Percentiles rank a stretch among this genome's conserved stretches.
Evolutionary conservation across 2,329 filamentous ascomycete species (phyloP).

Genomic region (Capronia coronata): DNA sequence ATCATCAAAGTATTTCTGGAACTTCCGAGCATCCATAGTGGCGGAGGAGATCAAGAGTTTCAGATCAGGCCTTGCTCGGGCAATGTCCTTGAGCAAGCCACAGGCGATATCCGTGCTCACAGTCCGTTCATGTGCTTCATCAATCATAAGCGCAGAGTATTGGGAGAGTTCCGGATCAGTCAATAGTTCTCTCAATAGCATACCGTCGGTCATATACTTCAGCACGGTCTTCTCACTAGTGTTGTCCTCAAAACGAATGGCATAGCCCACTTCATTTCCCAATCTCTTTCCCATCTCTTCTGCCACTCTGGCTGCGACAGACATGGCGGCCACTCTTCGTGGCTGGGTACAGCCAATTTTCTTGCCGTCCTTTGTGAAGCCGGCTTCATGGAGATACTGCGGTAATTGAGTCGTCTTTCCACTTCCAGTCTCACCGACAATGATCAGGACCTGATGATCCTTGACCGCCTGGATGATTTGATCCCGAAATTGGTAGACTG

Average conservation of each 20-base stretch:
- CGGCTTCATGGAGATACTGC: conserved; percentile 87
- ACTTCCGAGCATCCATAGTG: conserved; percentile 89
- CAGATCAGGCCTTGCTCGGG: conserved; percentile 72
- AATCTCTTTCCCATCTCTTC: conserved; percentile 88
- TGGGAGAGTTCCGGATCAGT: conserved; percentile 75
- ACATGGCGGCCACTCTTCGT: conserved; percentile 93
- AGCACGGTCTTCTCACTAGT: conserved; percentile 85
- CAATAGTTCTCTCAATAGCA: conserved; percentile 83
- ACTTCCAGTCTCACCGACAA: conserved; percentile 89
- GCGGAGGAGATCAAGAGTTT: conserved; percentile 90
- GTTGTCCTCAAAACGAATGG: conserved; percentile 88
- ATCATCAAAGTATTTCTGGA: conserved; percentile 84
- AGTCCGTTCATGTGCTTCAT: conserved; percentile 93
- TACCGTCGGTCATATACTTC: conserved; percentile 97
- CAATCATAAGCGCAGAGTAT: conserved; percentile 89
- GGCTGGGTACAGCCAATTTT: conserved; percentile 94
- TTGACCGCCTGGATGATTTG: conserved; percentile 80
- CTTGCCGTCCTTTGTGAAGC: conserved; percentile 73
- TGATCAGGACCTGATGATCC: conserved; percentile 78
- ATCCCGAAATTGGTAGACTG: conserved; percentile 82
- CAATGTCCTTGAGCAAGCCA: conserved; percentile 81
- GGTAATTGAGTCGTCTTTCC: conserved; percentile 95
- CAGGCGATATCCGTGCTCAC: conserved; percentile 86
- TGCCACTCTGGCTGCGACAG: conserved; percentile 88
- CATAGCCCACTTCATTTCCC: conserved; percentile 88